Conservation (phyloP, 345 rosid genomes). For the Eucalyptus caleyi region DNA sequence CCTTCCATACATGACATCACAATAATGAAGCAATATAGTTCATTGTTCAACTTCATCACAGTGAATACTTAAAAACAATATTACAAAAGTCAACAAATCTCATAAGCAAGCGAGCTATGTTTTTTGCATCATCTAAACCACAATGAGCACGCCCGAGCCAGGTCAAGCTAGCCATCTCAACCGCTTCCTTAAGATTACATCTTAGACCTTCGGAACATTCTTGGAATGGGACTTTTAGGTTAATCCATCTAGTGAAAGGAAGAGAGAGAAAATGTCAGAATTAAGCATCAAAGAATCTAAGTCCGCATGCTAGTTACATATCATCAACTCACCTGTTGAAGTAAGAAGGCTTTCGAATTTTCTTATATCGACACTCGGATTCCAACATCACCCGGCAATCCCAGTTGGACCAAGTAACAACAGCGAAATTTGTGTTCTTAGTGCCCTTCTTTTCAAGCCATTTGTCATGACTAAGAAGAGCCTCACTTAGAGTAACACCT, state of each 20-base stretch:
- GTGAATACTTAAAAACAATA: no score
- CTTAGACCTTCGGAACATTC: constrained; percentile 19
- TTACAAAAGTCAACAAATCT: no score
- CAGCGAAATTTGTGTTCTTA: constrained; percentile 20
- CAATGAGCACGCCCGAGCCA: constrained; percentile 38
- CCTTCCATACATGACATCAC: no score
- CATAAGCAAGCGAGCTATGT: constrained; percentile 25
- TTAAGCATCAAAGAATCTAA: not conserved
- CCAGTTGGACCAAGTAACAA: constrained; percentile 40
- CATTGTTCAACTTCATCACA: no score
- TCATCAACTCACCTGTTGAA: constrained; percentile 14
- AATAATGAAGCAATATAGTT: no score
- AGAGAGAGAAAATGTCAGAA: not conserved
- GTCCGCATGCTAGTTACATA: not conserved
- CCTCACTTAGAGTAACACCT: constrained; percentile 31
- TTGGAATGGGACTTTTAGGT: constrained; percentile 23
- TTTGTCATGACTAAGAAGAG: constrained; percentile 33
- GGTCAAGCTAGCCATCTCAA: constrained; percentile 25
- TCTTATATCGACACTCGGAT: constrained; percentile 32
- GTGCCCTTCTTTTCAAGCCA: constrained; percentile 42
- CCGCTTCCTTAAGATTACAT: constrained; percentile 32
- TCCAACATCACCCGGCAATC: constrained; percentile 45
- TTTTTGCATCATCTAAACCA: constrained; percentile 33
- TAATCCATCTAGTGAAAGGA: constrained; percentile 23
- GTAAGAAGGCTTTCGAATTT: constrained; percentile 28